phyloP scores from a whole-genome alignment of 148 eudicot genomes.

The Fagopyrum esculentum region DNA sequence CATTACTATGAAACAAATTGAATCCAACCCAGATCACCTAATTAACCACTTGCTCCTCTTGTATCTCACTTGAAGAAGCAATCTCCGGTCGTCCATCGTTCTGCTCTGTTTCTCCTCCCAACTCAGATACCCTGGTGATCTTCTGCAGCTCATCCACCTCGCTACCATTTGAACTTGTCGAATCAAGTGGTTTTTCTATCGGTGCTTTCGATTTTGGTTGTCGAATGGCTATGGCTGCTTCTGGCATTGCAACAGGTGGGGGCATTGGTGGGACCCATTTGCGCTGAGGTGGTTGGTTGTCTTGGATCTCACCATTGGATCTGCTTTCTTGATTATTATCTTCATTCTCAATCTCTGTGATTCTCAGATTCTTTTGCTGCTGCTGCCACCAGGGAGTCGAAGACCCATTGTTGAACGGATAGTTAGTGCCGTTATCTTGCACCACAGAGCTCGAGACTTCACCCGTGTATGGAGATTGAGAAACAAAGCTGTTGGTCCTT shows the following conservation, averaged over 20 bases:
- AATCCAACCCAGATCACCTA: neutral
- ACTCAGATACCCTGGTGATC: slow-evolving; percentile 56
- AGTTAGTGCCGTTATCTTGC: slow-evolving; percentile 31
- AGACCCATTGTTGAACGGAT: slow-evolving; percentile 39
- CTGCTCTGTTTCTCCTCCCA: slow-evolving; percentile 38
- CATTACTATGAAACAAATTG: neutral
- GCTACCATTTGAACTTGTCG: slow-evolving; percentile 23
- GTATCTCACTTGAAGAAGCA: slow-evolving; percentile 42
- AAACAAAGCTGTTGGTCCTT: slow-evolving; percentile 24
- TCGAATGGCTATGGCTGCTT: slow-evolving; percentile 64
- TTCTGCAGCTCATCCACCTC: slow-evolving; percentile 63
- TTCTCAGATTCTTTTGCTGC: slow-evolving; percentile 39
- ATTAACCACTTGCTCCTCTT: slow-evolving; percentile 26
- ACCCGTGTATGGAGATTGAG: slow-evolving; percentile 24
- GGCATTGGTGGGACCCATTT: slow-evolving; percentile 65
- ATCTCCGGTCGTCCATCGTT: slow-evolving; percentile 34
- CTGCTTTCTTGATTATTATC: slow-evolving; percentile 14
- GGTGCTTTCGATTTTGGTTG: slow-evolving; percentile 40
- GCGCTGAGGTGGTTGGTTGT: slow-evolving; percentile 34
- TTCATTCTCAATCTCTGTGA: slow-evolving; percentile 46
- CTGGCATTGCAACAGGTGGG: slow-evolving; percentile 42
- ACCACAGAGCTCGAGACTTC: slow-evolving; percentile 22
- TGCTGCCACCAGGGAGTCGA: slow-evolving; percentile 54
- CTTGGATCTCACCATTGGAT: neutral
- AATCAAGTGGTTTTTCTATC: slow-evolving; percentile 35